Evolutionary conservation across 1,139 yeast genomes (phyloP).

Genomic region (Geotrichum candidum): DNA sequence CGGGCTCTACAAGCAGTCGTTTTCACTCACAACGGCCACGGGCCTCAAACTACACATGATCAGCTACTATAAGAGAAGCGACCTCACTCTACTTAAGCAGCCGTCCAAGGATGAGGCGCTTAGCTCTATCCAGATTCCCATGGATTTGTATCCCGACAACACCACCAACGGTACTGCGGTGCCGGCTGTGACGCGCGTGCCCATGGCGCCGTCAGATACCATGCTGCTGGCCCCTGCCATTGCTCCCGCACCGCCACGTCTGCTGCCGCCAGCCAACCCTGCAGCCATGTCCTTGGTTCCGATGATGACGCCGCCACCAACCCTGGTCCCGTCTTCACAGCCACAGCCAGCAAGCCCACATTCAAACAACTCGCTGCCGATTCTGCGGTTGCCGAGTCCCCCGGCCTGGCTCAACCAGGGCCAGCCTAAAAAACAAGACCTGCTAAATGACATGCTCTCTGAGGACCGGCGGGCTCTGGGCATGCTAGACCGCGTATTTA

Average conservation of each 20-base stretch:
- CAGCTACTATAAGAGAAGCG: conserved; percentile 42
- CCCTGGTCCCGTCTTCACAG: too few species aligned
- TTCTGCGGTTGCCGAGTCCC: not conserved
- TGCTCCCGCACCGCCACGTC: not conserved
- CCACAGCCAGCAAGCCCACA: too few species aligned
- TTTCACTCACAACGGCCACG: conserved; percentile 46
- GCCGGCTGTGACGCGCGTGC: conserved; percentile 30
- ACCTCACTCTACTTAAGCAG: conserved; percentile 32
- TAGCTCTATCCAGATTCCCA: conserved; percentile 33
- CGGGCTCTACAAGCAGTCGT: conserved; percentile 56
- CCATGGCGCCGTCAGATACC: conserved; percentile 15
- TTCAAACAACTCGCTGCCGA: not conserved
- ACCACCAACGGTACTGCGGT: conserved; percentile 25
- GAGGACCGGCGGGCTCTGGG: conserved; percentile 13
- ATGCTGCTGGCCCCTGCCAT: not conserved
- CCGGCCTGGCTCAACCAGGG: conserved; percentile 6
- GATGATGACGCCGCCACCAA: not conserved
- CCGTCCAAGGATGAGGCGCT: conserved; percentile 42
- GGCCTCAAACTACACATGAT: conserved; percentile 52
- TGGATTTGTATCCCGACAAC: conserved; percentile 36
- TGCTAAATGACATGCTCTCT: not conserved
- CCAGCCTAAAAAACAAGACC: not conserved
- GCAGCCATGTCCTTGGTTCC: not conserved
- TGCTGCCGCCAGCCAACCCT: not conserved
- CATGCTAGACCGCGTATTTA: conserved; percentile 10